Evolutionary conservation across 495 filamentous ascomycete species (phyloP), one percentile per base, ranked within the genome.

Genomic region (Aspergillus biplanus): DNA sequence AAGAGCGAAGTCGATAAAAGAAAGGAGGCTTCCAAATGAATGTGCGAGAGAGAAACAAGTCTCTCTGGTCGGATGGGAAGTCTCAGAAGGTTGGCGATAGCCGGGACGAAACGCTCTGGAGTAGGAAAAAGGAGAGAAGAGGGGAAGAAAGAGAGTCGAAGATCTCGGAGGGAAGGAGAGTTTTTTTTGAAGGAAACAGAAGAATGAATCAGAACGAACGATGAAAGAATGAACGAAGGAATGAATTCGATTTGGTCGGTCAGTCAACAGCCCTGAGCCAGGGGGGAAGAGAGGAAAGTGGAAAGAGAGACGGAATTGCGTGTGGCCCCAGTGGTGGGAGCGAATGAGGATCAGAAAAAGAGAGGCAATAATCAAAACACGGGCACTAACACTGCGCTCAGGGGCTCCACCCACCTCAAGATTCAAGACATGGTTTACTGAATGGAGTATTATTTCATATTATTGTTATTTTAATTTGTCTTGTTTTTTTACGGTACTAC

Each of bases 1-100:
- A 71, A 70, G 74, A 75, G 67, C 59, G 73, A 65, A 68, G 49
- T 37, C 59, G 56, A 60, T 49, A 63, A 62, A 58, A 47, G 61
- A 64, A 65, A 58, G 59, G 61, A 67, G 61, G 71, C 73, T 72
- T 71, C 72, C 56, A 73, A 81, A 81, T 59, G 79, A 80, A 70
- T 63, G 79, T 80, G 67, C 59, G 67, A 71, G 73, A 81, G 79
- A 78, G 78, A 77, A 70, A 59, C 62, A 65, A 70, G 70, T 75
- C 75, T 66, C 77, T 80, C 77, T 67, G 76, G 76, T 80, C 77
- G 75, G 77, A 78, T 69, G 69, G 72, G 73, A 78, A 76, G 69
- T 68, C 72, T 70, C 69, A 52, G 64, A 9, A 48, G 49, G 47
- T 34, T 61, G 59, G 59, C 34, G 35, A 63, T 64, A 60, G 32